These are phyloP conservation scores for Fraxinus sp. DNA, from an alignment of 305 asterid species.

Conservation along the genomic window DNA sequence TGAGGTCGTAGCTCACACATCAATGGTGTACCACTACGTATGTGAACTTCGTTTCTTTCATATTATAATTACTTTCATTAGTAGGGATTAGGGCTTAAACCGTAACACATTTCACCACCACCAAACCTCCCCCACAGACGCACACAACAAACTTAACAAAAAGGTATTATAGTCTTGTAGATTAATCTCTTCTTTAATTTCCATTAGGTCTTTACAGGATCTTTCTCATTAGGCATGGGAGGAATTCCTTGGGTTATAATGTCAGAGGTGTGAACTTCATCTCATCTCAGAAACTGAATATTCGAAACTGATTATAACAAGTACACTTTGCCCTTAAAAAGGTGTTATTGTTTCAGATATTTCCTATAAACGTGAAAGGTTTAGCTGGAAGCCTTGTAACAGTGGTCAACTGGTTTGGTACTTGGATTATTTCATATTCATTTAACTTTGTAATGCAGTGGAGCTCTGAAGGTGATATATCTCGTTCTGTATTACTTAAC, in stretches of 20 bases:
- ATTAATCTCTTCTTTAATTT: slow-evolving; percentile 9
- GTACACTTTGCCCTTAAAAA: background rate
- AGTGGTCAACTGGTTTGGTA: slow-evolving; percentile 76
- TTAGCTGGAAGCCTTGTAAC: slow-evolving; percentile 83
- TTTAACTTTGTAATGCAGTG: slow-evolving; percentile 69
- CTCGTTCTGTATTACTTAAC: background rate
- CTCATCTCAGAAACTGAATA: background rate
- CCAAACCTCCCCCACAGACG: background rate
- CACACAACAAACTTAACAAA: background rate
- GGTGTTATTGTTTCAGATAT: slow-evolving; percentile 47
- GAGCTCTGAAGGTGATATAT: slow-evolving; percentile 66
- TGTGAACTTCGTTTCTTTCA: background rate
- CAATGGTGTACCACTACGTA: background rate
- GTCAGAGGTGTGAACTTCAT: slow-evolving; percentile 64
- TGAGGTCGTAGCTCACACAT: background rate
- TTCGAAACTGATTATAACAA: background rate
- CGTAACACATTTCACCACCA: background rate
- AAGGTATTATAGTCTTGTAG: background rate
- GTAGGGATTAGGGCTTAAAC: background rate
- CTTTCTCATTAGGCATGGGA: slow-evolving; percentile 87
- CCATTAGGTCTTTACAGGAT: slow-evolving; percentile 66
- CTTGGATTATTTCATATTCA: slow-evolving; percentile 76
- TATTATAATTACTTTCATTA: background rate
- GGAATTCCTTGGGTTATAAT: slow-evolving; percentile 96
- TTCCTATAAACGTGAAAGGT: slow-evolving; percentile 86